Conservation (phyloP, 306 rosid genomes). For the Quercus dentata region DNA sequence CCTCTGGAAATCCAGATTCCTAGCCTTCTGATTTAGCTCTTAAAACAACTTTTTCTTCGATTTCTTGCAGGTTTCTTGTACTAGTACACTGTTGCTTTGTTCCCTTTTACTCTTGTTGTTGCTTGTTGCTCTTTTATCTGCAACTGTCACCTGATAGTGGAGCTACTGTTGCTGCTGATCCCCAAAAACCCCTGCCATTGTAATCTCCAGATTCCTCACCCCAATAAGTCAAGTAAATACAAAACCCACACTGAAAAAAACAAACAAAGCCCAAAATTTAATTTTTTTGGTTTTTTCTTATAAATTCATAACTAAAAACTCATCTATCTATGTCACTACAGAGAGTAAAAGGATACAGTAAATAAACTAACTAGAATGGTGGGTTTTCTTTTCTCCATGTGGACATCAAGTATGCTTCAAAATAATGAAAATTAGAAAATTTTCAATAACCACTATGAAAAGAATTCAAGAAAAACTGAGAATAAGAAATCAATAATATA, state of each 20-base stretch:
- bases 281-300: not conserved
- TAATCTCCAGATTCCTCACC: slow-evolving; percentile 44
- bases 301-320: not conserved
- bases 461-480: slow-evolving; percentile 26
- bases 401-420: slow-evolving; percentile 17
- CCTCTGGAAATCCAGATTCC: slow-evolving; percentile 49
- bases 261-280: slow-evolving; percentile 7
- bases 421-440: slow-evolving; percentile 4
- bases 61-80: not conserved
- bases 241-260: slow-evolving; percentile 17
- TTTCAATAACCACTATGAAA: slow-evolving; percentile 12
- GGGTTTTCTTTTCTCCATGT: slow-evolving; percentile 6
- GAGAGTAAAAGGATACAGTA: slow-evolving; percentile 28
- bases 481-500: slow-evolving; percentile 6
- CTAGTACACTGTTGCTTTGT: not conserved
- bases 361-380: slow-evolving; percentile 10
- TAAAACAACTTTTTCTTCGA: slow-evolving; percentile 14
- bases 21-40: slow-evolving; percentile 10
- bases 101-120: slow-evolving; percentile 11
- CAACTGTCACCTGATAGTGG: slow-evolving; percentile 38
- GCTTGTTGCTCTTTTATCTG: slow-evolving; percentile 22
- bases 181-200: slow-evolving; percentile 44
- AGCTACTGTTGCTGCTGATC: slow-evolving; percentile 37
- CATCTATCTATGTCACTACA: slow-evolving; percentile 3
- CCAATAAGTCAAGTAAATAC: slow-evolving; percentile 31